Evolutionary conservation across 345 rosid species (phyloP).

Genomic region (Dovyalis caffra): DNA sequence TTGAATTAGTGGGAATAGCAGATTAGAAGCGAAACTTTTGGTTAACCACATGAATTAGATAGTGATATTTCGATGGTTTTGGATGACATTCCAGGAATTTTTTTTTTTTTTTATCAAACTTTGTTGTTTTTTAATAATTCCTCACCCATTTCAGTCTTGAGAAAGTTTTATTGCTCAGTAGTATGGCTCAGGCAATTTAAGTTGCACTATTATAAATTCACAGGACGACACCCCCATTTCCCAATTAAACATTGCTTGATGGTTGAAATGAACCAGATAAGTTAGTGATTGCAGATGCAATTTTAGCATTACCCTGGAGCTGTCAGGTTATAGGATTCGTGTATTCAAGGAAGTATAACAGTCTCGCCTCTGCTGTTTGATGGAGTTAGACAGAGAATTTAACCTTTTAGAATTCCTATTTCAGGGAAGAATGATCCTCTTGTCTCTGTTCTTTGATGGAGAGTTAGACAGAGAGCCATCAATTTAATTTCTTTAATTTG

Average conservation of each 20-base stretch:
- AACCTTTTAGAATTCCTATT: no score
- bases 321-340: background rate
- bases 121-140: background rate
- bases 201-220: background rate
- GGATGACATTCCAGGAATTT: background rate
- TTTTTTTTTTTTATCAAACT: no score
- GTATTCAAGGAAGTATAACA: background rate
- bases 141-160: background rate
- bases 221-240: background rate
- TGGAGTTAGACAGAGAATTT: background rate
- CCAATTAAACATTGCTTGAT: background rate
- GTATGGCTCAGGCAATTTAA: background rate
- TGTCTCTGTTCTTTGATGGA: no score
- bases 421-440: no score
- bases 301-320: background rate
- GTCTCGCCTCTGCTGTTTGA: background rate
- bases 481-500: background rate
- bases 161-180: background rate
- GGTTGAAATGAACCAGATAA: background rate
- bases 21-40: background rate
- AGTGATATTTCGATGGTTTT: background rate
- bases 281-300: slow-evolving; percentile 1
- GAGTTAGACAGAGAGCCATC: no score
- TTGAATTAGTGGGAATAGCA: background rate
- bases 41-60: background rate